phyloP scores from a whole-genome alignment of 78 protist species.

The Dictyostelium firmibasis region DNA sequence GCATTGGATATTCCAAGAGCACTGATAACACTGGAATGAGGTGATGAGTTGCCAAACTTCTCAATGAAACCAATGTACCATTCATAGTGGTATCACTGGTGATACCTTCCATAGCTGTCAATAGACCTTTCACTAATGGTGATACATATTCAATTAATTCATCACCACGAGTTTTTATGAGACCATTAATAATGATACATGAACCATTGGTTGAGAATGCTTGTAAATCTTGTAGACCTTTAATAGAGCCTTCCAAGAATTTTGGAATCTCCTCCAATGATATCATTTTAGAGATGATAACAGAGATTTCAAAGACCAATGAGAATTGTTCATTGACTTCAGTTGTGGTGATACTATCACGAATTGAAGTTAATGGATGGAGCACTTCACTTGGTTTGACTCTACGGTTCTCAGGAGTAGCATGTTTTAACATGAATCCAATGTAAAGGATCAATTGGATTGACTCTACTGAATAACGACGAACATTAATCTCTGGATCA shows the following conservation, averaged over 20 bases:
- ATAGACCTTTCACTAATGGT: conserved; percentile 39
- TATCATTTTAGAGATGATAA: conserved; percentile 44
- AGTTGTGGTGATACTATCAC: conserved; percentile 45
- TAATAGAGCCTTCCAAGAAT: conserved; percentile 50
- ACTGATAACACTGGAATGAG: conserved; percentile 19
- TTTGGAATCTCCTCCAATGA: conserved; percentile 54
- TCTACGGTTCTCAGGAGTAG: conserved; percentile 37
- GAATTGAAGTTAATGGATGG: conserved; percentile 50
- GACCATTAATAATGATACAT: conserved; percentile 82
- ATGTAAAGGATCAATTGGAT: conserved; percentile 64
- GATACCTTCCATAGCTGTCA: conserved; percentile 48
- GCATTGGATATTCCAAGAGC: conserved; percentile 75
- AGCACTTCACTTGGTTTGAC: conserved; percentile 50
- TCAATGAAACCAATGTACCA: conserved; percentile 81
- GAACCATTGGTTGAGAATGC: conserved; percentile 73
- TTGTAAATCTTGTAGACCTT: conserved; percentile 78
- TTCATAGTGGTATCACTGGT: conserved; percentile 77
- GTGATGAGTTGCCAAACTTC: conserved; percentile 80
- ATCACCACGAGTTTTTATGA: conserved; percentile 72
- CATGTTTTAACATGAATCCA: conserved; percentile 46
- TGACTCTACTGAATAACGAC: conserved; percentile 59
- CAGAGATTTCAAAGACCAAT: conserved; percentile 72
- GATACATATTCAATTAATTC: conserved; percentile 62
- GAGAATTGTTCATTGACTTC: conserved; percentile 82
- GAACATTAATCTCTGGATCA: conserved; percentile 62